These are phyloP conservation scores for Starmerella ratchasimensis DNA, from an alignment of 805 yeast species.

Conservation along the genomic window DNA sequence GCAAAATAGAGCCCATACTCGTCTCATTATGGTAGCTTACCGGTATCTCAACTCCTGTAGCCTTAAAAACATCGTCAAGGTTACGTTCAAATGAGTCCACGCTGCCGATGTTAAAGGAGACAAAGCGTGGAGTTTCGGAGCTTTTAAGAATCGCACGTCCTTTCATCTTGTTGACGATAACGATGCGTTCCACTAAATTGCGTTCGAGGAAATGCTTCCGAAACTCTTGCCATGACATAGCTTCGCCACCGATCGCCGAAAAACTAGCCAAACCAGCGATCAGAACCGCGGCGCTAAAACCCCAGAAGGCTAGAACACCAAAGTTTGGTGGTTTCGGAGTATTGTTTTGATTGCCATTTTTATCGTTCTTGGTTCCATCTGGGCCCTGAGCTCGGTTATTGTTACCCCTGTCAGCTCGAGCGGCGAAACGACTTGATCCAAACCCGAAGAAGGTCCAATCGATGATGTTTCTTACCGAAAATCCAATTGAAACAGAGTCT, in stretches of 20 bases:
- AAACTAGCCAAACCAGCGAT: conserved; percentile 10
- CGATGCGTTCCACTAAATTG: conserved; percentile 58
- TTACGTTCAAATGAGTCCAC: conserved; percentile 76
- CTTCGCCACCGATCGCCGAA: conserved; percentile 22
- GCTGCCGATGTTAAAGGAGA: conserved; percentile 71
- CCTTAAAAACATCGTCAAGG: conserved; percentile 61
- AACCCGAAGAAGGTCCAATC: no score
- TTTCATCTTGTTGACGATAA: conserved; percentile 60
- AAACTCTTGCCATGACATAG: conserved; percentile 88
- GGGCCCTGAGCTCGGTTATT: not conserved
- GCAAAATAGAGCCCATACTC: conserved; percentile 44
- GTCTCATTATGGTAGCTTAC: conserved; percentile 67
- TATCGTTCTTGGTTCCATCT: not conserved
- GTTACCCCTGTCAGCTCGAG: not conserved
- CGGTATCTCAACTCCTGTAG: conserved; percentile 55
- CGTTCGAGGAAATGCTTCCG: conserved; percentile 58
- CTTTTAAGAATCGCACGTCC: conserved; percentile 51
- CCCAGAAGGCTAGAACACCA: conserved; percentile 16
- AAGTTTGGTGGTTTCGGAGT: conserved; percentile 15
- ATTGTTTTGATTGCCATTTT: not conserved
- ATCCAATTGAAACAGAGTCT: no score
- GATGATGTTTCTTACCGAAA: no score
- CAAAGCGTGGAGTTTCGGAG: conserved; percentile 33
- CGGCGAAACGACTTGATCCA: no score
- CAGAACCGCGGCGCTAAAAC: conserved; percentile 17